A percentile compares a stretch with the other conserved stretches of the same genome.
phyloP scores from a whole-genome alignment of 2,329 filamentous ascomycete species.

The Bipolaris zeicola region DNA sequence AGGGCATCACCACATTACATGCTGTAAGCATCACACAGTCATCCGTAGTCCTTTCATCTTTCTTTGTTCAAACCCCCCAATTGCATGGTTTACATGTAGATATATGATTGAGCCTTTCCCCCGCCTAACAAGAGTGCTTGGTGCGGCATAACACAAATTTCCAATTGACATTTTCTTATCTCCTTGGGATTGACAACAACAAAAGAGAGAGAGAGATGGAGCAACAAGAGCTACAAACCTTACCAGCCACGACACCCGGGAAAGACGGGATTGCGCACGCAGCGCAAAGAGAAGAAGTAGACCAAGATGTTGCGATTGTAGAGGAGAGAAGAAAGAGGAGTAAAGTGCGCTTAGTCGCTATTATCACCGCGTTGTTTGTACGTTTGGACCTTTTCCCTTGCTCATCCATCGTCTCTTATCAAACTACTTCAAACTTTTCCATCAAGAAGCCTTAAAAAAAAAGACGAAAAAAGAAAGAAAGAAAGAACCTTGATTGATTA shows the following conservation, averaged over 20 bases:
- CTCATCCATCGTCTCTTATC: background rate
- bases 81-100: no score
- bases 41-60: no score
- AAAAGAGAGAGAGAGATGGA: background rate
- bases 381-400: slow-evolving; percentile 8
- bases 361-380: slow-evolving; percentile 44
- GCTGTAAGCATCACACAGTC: no score
- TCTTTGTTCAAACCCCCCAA: no score
- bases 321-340: slow-evolving; percentile 27
- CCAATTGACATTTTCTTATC: background rate
- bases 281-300: background rate
- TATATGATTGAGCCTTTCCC: background rate
- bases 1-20: no score
- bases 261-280: background rate
- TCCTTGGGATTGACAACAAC: background rate
- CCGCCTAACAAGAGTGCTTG: no score
- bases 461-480: background rate
- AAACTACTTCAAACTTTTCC: background rate
- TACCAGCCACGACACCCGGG: background rate
- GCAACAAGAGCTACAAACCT: background rate
- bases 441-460: no score
- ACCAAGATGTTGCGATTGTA: slow-evolving; percentile 4
- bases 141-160: background rate
- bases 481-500: background rate
- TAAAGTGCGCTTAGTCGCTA: slow-evolving; percentile 34